Evolutionary conservation across 257 asterid species (phyloP).

Genomic region (Solanum rostratum): DNA sequence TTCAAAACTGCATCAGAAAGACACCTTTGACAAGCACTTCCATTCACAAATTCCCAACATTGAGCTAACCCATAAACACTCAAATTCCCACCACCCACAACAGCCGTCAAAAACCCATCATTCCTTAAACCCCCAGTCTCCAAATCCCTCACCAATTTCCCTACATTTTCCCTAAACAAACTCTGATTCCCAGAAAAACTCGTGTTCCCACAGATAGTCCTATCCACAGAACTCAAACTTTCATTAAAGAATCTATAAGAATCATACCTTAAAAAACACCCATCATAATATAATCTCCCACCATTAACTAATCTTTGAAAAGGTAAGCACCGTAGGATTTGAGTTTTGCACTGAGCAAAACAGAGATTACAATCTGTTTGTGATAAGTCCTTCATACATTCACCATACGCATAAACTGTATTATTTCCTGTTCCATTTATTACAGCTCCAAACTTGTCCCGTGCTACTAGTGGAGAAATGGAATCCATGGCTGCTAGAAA

Average conservation of each 20-base stretch:
- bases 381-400: slow-evolving; percentile 63
- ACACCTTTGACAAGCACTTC: slow-evolving; percentile 36
- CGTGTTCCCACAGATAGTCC: slow-evolving; percentile 29
- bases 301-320: slow-evolving; percentile 35
- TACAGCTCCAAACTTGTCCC: slow-evolving; percentile 28
- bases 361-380: slow-evolving; percentile 48
- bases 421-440: slow-evolving; percentile 36
- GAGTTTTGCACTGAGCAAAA: slow-evolving; percentile 46
- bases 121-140: slow-evolving; percentile 28
- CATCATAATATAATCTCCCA: slow-evolving; percentile 47
- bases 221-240: slow-evolving; percentile 33
- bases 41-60: slow-evolving; percentile 59
- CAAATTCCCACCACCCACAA: slow-evolving; percentile 29
- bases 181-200: slow-evolving; percentile 38
- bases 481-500: slow-evolving; percentile 49
- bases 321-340: slow-evolving; percentile 36
- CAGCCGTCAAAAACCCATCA: slow-evolving; percentile 43
- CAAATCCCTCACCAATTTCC: slow-evolving; percentile 33
- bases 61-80: slow-evolving; percentile 67
- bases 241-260: slow-evolving; percentile 50
- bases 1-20: slow-evolving; percentile 30
- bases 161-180: slow-evolving; percentile 25
- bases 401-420: slow-evolving; percentile 48
- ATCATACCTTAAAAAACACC: slow-evolving; percentile 57
- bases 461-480: slow-evolving; percentile 15